These are phyloP conservation scores for Cladosporium sp. DNA, from an alignment of 2,329 filamentous ascomycete genomes.

Conservation along the genomic window DNA sequence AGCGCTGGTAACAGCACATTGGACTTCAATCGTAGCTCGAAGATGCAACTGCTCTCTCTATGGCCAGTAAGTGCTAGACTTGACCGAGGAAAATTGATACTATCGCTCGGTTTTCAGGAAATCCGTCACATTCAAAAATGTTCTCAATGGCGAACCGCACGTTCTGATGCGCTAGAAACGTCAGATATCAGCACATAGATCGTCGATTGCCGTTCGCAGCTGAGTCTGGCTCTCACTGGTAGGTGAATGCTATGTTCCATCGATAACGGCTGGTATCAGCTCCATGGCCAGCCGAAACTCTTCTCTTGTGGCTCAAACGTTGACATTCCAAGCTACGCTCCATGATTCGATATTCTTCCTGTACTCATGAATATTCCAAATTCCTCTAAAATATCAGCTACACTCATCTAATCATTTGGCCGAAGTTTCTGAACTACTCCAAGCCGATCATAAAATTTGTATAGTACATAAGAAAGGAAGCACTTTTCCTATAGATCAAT, in stretches of 20 bases:
- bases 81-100: not conserved
- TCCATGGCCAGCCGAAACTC: not conserved
- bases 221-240: not conserved
- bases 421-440: not conserved
- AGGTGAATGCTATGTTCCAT: not conserved
- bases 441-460: not conserved
- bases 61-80: not conserved
- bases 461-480: not conserved
- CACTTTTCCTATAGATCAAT: not conserved
- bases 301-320: too few species aligned
- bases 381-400: not conserved
- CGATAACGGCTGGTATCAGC: not conserved
- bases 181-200: not conserved
- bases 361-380: not conserved
- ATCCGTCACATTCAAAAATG: not conserved
- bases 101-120: not conserved
- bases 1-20: not conserved
- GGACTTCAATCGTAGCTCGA: not conserved
- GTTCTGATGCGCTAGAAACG: not conserved
- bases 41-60: not conserved
- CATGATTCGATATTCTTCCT: not conserved
- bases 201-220: not conserved
- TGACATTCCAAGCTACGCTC: not conserved
- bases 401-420: not conserved
- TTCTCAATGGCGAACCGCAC: not conserved